Evolutionary conservation across 2,329 filamentous ascomycete species (phyloP).

Genomic region (Penicillium sp.): DNA sequence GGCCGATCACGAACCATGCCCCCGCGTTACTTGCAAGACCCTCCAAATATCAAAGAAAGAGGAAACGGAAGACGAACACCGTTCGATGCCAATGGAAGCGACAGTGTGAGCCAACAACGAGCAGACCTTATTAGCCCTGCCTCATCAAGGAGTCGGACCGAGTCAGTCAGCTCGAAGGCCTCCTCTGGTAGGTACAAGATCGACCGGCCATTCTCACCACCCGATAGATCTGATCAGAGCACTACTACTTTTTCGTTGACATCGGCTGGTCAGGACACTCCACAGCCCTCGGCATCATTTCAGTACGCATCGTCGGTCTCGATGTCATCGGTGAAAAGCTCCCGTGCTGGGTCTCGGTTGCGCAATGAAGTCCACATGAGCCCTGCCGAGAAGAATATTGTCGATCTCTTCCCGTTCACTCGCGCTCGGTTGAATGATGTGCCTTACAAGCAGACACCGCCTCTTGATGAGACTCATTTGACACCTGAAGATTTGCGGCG

Average conservation of each 20-base stretch:
- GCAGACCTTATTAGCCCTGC: slow-evolving; percentile 66
- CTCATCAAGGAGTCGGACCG: slow-evolving; percentile 53
- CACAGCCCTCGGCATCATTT: slow-evolving; percentile 41
- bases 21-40: slow-evolving; percentile 31
- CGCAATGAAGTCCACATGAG: slow-evolving; percentile 75
- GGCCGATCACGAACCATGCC: slow-evolving; percentile 25
- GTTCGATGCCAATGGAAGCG: slow-evolving; percentile 62
- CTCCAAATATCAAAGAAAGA: slow-evolving; percentile 64
- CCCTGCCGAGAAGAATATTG: slow-evolving; percentile 64
- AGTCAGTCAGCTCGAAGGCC: slow-evolving; percentile 57
- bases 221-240: slow-evolving; percentile 41
- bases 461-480: slow-evolving; percentile 54
- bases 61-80: slow-evolving; percentile 66
- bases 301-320: slow-evolving; percentile 44
- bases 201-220: slow-evolving; percentile 37
- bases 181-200: slow-evolving; percentile 44
- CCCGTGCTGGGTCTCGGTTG: slow-evolving; percentile 58
- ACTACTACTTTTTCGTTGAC: slow-evolving; percentile 45
- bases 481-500: slow-evolving; percentile 72
- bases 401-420: slow-evolving; percentile 82
- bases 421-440: slow-evolving; percentile 75
- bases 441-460: slow-evolving; percentile 66
- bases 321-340: slow-evolving; percentile 43
- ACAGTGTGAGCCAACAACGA: slow-evolving; percentile 56
- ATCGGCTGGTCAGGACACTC: slow-evolving; percentile 33